Conservation (phyloP, 2,329 filamentous ascomycete species). For the Cadophora gregata region DNA sequence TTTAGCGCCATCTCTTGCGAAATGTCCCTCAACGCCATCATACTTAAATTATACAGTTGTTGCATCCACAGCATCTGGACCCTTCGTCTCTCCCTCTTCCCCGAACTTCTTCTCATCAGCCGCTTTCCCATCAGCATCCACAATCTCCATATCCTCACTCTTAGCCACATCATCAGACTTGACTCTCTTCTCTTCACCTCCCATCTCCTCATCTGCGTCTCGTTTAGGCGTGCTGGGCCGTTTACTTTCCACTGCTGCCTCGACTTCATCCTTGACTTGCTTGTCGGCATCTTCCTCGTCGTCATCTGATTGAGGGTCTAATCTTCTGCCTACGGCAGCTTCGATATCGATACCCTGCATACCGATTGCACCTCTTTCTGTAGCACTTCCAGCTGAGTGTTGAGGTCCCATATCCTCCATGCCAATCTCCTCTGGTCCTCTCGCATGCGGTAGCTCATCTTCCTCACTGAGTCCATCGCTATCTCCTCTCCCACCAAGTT, state of each 20-base stretch:
- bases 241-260: conserved; percentile 57
- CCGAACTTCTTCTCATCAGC: conserved; percentile 29
- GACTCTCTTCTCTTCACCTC: conserved; percentile 52
- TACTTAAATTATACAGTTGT: conserved; percentile 30
- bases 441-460: conserved; percentile 76
- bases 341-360: conserved; percentile 65
- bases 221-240: conserved; percentile 35
- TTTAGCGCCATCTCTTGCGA: background rate
- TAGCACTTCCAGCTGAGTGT: conserved; percentile 42
- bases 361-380: conserved; percentile 49
- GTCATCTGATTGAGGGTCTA: conserved; percentile 40
- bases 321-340: conserved; percentile 63
- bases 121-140: conserved; percentile 34
- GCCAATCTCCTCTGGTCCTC: conserved; percentile 84
- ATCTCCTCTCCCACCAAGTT: conserved; percentile 50
- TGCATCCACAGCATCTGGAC: conserved; percentile 30
- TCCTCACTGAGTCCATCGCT: conserved; percentile 53
- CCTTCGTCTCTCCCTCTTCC: conserved; percentile 33
- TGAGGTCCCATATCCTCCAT: conserved; percentile 86
- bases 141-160: conserved; percentile 22
- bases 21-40: background rate
- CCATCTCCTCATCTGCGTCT: conserved; percentile 44
- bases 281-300: conserved; percentile 48
- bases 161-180: conserved; percentile 49
- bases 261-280: conserved; percentile 36